Evolutionary conservation across 139 green algal species (phyloP).

Genomic region (Volvox reticuliferus): DNA sequence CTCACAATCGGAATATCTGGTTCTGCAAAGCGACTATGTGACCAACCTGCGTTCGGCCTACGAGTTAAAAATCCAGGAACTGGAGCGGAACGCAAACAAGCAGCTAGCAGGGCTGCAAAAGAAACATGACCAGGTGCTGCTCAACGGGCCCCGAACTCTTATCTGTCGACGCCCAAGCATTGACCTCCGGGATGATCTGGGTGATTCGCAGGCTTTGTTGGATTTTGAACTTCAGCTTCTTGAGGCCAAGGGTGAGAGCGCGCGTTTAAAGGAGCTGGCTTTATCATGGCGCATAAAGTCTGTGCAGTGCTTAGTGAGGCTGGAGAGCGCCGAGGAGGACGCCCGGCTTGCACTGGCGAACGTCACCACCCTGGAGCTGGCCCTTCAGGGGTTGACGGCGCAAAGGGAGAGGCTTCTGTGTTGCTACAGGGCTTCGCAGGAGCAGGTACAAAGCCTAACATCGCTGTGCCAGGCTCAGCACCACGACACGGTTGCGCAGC

Average conservation of each 20-base stretch:
- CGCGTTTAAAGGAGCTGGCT: constrained; percentile 22
- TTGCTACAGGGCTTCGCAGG: not conserved
- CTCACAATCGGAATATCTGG: not conserved
- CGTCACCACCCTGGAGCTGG: not conserved
- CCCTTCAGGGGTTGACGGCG: not conserved
- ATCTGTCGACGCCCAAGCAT: not conserved
- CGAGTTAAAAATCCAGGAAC: not conserved
- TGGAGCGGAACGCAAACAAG: not conserved
- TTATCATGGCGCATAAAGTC: constrained; percentile 58
- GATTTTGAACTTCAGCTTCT: not conserved
- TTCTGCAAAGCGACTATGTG: constrained; percentile 17
- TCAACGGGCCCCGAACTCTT: not conserved
- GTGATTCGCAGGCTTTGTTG: too few species aligned
- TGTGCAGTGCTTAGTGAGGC: constrained; percentile 50
- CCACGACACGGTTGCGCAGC: not conserved
- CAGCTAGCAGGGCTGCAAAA: not conserved
- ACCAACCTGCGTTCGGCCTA: not conserved
- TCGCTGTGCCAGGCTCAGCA: constrained; percentile 16
- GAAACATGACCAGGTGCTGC: not conserved
- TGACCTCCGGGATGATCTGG: not conserved
- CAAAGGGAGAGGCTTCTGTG: constrained; percentile 16
- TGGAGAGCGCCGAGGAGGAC: constrained; percentile 57
- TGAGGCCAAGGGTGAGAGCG: too few species aligned
- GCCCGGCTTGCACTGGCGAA: constrained; percentile 34
- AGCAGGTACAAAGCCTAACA: constrained; percentile 13